phyloP scores from a whole-genome alignment of 441 rosid genomes.

The Erodium chrysanthum region DNA sequence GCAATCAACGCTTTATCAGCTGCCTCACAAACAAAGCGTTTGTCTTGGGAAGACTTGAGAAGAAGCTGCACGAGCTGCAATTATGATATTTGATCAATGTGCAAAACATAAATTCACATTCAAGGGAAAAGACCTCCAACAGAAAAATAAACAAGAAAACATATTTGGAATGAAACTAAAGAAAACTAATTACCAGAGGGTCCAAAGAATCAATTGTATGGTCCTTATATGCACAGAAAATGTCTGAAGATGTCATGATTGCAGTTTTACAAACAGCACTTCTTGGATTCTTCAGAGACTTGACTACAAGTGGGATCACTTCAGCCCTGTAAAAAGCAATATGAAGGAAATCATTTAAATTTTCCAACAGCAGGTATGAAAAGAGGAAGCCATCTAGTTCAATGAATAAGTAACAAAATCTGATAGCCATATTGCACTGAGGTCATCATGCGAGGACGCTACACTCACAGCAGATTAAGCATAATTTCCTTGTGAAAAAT shows the following conservation, averaged over 20 bases:
- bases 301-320: constrained; percentile 60
- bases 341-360: constrained; percentile 6
- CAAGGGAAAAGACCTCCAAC: constrained; percentile 11
- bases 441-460: constrained; percentile 9
- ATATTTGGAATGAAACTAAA: background rate
- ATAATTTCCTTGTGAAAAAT: constrained; percentile 59
- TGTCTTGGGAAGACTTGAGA: constrained; percentile 87
- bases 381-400: background rate
- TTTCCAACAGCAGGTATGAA: background rate
- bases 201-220: constrained; percentile 56
- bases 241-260: constrained; percentile 75
- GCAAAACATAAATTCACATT: constrained; percentile 3
- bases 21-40: constrained; percentile 79
- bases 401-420: constrained; percentile 6
- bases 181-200: constrained; percentile 45
- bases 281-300: constrained; percentile 84
- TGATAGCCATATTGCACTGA: constrained; percentile 9
- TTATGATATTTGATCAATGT: constrained; percentile 14
- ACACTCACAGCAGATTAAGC: constrained; percentile 53
- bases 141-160: background rate
- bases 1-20: constrained; percentile 67
- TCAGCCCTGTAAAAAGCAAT: constrained; percentile 44
- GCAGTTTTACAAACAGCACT: constrained; percentile 93
- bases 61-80: constrained; percentile 79
- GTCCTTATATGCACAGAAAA: constrained; percentile 56